phyloP scores from a whole-genome alignment of 176 grass and related monocot species.

The Rhynchospora pubera region DNA sequence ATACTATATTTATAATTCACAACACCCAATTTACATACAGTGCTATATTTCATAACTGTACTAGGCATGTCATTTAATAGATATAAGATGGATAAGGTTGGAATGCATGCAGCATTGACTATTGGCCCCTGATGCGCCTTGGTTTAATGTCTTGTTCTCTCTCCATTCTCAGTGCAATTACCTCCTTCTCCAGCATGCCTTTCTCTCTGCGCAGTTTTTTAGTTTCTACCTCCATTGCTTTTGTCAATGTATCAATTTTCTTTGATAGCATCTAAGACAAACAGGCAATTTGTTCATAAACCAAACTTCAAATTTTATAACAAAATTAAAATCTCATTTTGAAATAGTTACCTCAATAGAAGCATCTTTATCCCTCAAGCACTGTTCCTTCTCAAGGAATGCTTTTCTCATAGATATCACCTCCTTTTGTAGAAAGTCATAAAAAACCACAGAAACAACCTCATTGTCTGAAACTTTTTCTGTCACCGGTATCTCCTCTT shows the following conservation, averaged over 20 bases:
- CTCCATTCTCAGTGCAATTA: conserved; percentile 53
- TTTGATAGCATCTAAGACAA: conserved; percentile 71
- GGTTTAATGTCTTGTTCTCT: conserved; percentile 71
- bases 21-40: neutral
- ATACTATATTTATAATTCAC: conserved; percentile 14
- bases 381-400: conserved; percentile 82
- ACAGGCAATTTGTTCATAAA: neutral
- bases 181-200: conserved; percentile 75
- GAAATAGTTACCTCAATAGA: conserved; percentile 68
- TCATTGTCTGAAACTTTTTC: conserved; percentile 39
- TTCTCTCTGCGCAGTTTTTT: conserved; percentile 89
- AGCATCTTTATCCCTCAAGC: conserved; percentile 90
- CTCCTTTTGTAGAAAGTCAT: conserved; percentile 91
- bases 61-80: neutral
- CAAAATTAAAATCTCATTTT: neutral
- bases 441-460: conserved; percentile 66
- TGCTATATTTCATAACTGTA: conserved; percentile 9
- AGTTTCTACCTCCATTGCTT: conserved; percentile 92
- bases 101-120: neutral
- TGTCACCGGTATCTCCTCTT: conserved; percentile 31
- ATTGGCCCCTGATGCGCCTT: conserved; percentile 32
- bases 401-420: conserved; percentile 79
- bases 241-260: conserved; percentile 84
- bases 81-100: neutral
- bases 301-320: neutral